A percentile compares a stretch with the other conserved stretches of the same genome.
Conservation (phyloP, 768 basidiomycete genomes). For the Lyophyllum shimeji region DNA sequence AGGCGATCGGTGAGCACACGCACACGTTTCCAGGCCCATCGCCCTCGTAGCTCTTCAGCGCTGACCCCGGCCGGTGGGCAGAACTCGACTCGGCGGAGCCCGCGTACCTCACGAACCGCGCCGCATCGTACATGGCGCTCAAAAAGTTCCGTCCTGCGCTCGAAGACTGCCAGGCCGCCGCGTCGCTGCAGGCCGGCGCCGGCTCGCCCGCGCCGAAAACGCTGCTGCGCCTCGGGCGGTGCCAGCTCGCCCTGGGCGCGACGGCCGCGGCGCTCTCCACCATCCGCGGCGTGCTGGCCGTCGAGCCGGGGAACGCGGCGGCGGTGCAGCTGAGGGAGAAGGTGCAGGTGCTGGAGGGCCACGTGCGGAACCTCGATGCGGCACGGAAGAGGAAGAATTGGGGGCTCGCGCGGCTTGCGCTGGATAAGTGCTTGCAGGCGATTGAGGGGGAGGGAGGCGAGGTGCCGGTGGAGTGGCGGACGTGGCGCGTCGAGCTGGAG, state of each 20-base stretch:
- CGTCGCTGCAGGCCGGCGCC: slow-evolving; percentile 57
- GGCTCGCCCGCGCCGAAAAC: slow-evolving; percentile 69
- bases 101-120: slow-evolving; percentile 81
- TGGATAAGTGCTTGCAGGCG: slow-evolving; percentile 73
- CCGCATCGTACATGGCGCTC: slow-evolving; percentile 80
- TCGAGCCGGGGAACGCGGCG: slow-evolving; percentile 62
- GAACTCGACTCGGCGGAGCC: slow-evolving; percentile 66
- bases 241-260: slow-evolving; percentile 78
- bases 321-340: slow-evolving; percentile 63
- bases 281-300: slow-evolving; percentile 54
- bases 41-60: not conserved
- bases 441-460: slow-evolving; percentile 77
- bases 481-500: slow-evolving; percentile 79
- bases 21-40: too few relatives aligned
- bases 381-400: slow-evolving; percentile 66
- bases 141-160: slow-evolving; percentile 77
- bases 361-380: slow-evolving; percentile 61
- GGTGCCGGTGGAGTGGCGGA: slow-evolving; percentile 76
- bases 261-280: slow-evolving; percentile 66
- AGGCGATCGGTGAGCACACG: slow-evolving; percentile 59
- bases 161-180: slow-evolving; percentile 76
- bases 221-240: slow-evolving; percentile 77
- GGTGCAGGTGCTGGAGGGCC: slow-evolving; percentile 59
- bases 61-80: slow-evolving; percentile 22
- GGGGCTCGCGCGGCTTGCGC: slow-evolving; percentile 74